These are phyloP conservation scores for Xylariaceae sp. DNA, from an alignment of 2,329 filamentous ascomycete genomes.

Conservation along the genomic window DNA sequence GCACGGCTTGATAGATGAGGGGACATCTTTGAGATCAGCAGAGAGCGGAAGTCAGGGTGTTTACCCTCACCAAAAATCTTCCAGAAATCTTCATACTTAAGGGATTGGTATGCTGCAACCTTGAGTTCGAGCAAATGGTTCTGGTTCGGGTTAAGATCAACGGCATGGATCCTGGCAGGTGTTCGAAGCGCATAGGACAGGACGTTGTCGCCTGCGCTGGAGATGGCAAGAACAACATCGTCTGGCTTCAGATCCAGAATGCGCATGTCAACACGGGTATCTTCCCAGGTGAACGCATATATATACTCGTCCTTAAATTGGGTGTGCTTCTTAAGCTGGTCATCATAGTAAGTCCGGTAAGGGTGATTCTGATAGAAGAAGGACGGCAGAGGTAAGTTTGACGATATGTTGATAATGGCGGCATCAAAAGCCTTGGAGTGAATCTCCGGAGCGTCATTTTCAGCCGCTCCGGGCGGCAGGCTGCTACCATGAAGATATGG, in stretches of 20 bases:
- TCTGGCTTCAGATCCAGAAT: slow-evolving; percentile 74
- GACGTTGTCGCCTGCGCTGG: slow-evolving; percentile 90
- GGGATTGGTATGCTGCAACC: slow-evolving; percentile 75
- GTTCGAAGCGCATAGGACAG: slow-evolving; percentile 78
- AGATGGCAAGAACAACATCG: slow-evolving; percentile 90
- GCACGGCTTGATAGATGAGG: slow-evolving; percentile 90
- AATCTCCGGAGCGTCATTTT: slow-evolving; percentile 62
- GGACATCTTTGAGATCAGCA: slow-evolving; percentile 76
- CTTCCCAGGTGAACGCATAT: slow-evolving; percentile 97
- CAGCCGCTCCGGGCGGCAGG: slow-evolving; percentile 57
- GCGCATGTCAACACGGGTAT: slow-evolving; percentile 78
- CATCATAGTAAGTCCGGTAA: slow-evolving; percentile 92
- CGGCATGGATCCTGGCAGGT: slow-evolving; percentile 83
- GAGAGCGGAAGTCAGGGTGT: slow-evolving; percentile 70
- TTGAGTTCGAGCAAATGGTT: slow-evolving; percentile 95
- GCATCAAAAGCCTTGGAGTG: slow-evolving; percentile 89
- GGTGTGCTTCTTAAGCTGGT: slow-evolving; percentile 80
- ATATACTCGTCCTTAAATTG: slow-evolving; percentile 97
- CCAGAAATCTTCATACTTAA: slow-evolving; percentile 87
- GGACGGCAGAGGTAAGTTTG: slow-evolving; percentile 81
- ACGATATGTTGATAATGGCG: slow-evolving; percentile 78
- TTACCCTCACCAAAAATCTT: slow-evolving; percentile 88
- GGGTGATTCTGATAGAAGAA: slow-evolving; percentile 98
- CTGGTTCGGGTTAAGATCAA: slow-evolving; percentile 90
- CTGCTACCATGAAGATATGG: slow-evolving; percentile 76